Conservation (phyloP, 2,329 filamentous ascomycete species). For the Pestalotiopsis fici region DNA sequence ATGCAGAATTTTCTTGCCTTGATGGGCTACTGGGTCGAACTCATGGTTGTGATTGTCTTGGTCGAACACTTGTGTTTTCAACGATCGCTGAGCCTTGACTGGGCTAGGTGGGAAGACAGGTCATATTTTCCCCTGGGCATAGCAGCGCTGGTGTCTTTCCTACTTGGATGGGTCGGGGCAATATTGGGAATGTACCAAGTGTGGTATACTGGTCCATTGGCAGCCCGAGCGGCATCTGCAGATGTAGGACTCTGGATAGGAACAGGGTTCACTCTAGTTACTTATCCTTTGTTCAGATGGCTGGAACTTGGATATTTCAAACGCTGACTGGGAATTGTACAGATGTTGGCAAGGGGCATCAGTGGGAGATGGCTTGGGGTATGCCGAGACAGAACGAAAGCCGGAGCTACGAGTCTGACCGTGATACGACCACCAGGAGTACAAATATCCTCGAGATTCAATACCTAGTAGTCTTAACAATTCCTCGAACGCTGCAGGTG, state of each 20-base stretch:
- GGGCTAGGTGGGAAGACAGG: conserved; percentile 61
- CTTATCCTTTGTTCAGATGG: conserved; percentile 10
- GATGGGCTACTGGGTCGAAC: conserved; percentile 68
- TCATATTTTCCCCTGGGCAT: conserved; percentile 61
- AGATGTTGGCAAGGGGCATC: no score
- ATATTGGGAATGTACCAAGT: conserved; percentile 70
- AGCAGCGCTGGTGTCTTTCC: conserved; percentile 61
- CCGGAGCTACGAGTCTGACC: no score
- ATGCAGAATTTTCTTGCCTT: conserved; percentile 71
- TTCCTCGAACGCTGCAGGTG: neutral
- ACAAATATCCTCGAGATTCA: neutral
- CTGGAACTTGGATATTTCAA: conserved; percentile 10
- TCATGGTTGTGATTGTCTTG: conserved; percentile 49
- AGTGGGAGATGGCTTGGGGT: no score
- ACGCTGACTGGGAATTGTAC: conserved; percentile 10
- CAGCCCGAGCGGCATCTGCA: conserved; percentile 8
- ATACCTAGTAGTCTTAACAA: no score
- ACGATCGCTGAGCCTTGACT: conserved; percentile 52
- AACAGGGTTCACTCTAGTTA: conserved; percentile 2
- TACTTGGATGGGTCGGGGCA: conserved; percentile 65
- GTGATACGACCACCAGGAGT: neutral
- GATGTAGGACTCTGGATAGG: conserved; percentile 12
- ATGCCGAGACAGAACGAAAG: neutral
- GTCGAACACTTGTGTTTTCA: conserved; percentile 66
- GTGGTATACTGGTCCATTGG: conserved; percentile 67